A percentile compares a stretch with the other conserved stretches of the same genome.
Evolutionary conservation across 2,329 filamentous ascomycete species (phyloP).

Genomic region (Colletotrichum sidae): DNA sequence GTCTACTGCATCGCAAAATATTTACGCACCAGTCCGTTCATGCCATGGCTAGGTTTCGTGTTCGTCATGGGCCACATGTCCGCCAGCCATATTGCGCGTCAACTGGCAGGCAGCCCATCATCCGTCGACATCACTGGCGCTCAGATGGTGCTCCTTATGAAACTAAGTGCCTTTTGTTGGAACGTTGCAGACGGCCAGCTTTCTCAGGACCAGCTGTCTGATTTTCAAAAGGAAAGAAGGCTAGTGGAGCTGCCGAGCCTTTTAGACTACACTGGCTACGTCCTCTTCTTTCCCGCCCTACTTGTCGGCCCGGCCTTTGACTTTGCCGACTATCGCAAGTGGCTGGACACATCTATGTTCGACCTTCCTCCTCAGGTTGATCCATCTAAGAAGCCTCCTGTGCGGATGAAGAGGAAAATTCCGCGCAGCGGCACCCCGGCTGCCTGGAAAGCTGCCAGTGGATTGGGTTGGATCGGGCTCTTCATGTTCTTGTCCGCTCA

Average conservation of each 20-base stretch:
- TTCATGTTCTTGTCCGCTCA: constrained; percentile 79
- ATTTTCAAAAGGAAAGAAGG: constrained; percentile 85
- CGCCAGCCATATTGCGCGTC: constrained; percentile 85
- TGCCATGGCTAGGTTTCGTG: constrained; percentile 97
- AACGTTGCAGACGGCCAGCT: constrained; percentile 94
- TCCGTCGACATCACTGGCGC: constrained; percentile 90
- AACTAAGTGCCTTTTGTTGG: constrained; percentile 96
- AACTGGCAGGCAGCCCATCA: constrained; percentile 74
- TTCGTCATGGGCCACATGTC: constrained; percentile 98
- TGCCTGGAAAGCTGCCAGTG: constrained; percentile 77
- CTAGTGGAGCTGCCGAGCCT: constrained; percentile 79
- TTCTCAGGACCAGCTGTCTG: constrained; percentile 82
- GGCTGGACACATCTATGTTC: constrained; percentile 96
- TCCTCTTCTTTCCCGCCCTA: constrained; percentile 93
- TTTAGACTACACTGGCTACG: constrained; percentile 88
- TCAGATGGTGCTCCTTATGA: constrained; percentile 99
- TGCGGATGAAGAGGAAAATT: constrained; percentile 90
- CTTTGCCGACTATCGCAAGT: constrained; percentile 90
- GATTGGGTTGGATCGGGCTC: constrained; percentile 81
- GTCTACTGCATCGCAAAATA: constrained; percentile 87
- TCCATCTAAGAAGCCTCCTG: constrained; percentile 85
- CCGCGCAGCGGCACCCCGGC: constrained; percentile 91
- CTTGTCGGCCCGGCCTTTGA: constrained; percentile 94
- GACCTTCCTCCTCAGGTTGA: constrained; percentile 85
- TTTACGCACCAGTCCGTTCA: constrained; percentile 83